Evolutionary conservation across 805 yeast genomes (phyloP).

Genomic region (Wickerhamiella dianesei): DNA sequence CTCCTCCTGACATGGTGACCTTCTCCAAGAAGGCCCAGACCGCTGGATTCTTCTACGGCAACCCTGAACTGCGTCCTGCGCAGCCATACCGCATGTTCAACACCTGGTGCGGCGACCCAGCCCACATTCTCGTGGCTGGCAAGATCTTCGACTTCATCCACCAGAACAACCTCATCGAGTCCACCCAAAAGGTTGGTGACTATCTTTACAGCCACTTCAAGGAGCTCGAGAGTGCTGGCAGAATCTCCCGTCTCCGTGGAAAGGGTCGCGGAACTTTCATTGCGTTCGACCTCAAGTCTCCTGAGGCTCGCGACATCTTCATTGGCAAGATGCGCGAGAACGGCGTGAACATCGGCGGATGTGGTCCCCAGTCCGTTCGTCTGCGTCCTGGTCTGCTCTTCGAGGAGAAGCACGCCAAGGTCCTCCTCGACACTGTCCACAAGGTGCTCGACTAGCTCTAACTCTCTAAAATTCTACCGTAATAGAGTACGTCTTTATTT

Average conservation of each 20-base stretch:
- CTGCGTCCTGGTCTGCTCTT: conserved; percentile 68
- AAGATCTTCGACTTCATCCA: conserved; percentile 55
- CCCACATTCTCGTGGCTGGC: conserved; percentile 61
- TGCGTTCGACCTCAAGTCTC: conserved; percentile 58
- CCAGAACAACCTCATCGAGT: conserved; percentile 43
- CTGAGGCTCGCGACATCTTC: conserved; percentile 48
- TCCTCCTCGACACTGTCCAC: conserved; percentile 37
- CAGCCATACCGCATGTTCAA: conserved; percentile 79
- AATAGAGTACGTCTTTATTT: not conserved
- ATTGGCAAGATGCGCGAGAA: conserved; percentile 41
- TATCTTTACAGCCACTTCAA: conserved; percentile 49
- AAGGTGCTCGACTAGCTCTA: conserved; percentile 20
- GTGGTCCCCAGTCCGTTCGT: conserved; percentile 67
- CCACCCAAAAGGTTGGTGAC: conserved; percentile 49
- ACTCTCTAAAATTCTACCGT: not conserved
- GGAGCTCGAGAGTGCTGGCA: conserved; percentile 41
- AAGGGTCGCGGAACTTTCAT: conserved; percentile 63
- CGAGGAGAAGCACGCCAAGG: conserved; percentile 67
- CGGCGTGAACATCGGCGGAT: conserved; percentile 76
- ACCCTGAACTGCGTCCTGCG: conserved; percentile 59
- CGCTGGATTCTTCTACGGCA: conserved; percentile 74
- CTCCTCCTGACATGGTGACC: conserved; percentile 74
- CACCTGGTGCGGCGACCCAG: conserved; percentile 92
- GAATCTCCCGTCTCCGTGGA: conserved; percentile 49
- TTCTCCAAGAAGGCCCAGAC: conserved; percentile 82